A percentile compares a stretch with the other conserved stretches of the same genome.
These are phyloP conservation scores for Lodderomyces orthopsilosis DNA, from an alignment of 1,139 yeast species.

Conservation along the genomic window DNA sequence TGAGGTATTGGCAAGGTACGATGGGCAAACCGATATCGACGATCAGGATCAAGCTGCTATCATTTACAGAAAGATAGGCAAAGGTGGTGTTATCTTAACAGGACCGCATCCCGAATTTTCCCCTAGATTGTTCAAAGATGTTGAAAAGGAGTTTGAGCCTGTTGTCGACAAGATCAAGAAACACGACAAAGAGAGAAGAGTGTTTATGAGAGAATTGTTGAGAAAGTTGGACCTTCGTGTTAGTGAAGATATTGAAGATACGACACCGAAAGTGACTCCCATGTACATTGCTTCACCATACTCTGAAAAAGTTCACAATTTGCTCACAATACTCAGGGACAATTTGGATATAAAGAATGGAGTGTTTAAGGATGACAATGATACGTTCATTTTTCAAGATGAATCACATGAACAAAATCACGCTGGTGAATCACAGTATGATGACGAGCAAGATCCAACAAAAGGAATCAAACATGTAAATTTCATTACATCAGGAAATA, in stretches of 20 bases:
- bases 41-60: conserved; percentile 69
- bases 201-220: conserved; percentile 57
- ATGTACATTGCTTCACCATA: conserved; percentile 41
- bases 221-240: conserved; percentile 65
- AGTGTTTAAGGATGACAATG: conserved; percentile 50
- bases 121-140: conserved; percentile 44
- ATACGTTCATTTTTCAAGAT: conserved; percentile 49
- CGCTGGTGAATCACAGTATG: conserved; percentile 2
- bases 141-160: conserved; percentile 25
- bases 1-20: conserved; percentile 69
- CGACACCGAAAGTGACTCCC: conserved; percentile 73
- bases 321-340: conserved; percentile 29
- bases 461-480: conserved; percentile 52
- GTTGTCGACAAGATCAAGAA: conserved; percentile 40
- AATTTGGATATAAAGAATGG: conserved; percentile 44
- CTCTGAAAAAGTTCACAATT: conserved; percentile 19
- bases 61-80: conserved; percentile 64
- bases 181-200: conserved; percentile 47
- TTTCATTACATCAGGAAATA: conserved; percentile 35
- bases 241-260: conserved; percentile 43
- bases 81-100: conserved; percentile 72
- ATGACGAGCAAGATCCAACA: conserved; percentile 42
- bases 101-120: conserved; percentile 92
- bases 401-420: conserved; percentile 18
- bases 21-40: conserved; percentile 35